A percentile compares a stretch with the other conserved stretches of the same genome.
Conservation (phyloP, 257 asterid species). For the Ligustrum vulgare region DNA sequence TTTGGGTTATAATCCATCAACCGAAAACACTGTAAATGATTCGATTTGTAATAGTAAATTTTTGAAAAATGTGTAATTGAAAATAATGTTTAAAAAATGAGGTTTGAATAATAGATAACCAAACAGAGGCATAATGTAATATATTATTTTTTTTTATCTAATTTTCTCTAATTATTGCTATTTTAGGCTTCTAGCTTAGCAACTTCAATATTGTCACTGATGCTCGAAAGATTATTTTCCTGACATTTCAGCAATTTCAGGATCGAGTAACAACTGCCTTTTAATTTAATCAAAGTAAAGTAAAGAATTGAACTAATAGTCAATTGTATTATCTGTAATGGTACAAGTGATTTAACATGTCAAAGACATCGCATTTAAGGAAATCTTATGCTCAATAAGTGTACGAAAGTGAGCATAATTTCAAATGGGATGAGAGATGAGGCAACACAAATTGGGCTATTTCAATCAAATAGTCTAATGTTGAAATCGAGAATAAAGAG, state of each 20-base stretch:
- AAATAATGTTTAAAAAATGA: too few relatives aligned
- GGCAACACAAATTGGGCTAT: not conserved
- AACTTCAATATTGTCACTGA: not conserved
- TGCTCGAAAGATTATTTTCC: not conserved
- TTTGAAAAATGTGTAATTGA: too few relatives aligned
- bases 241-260: not conserved
- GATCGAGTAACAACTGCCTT: not conserved
- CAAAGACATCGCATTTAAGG: not conserved
- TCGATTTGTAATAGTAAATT: too few relatives aligned
- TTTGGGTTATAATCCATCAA: too few relatives aligned
- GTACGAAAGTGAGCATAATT: not conserved
- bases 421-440: not conserved
- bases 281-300: not conserved
- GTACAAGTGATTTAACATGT: not conserved
- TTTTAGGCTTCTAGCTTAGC: not conserved
- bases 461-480: too few relatives aligned
- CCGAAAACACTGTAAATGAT: too few relatives aligned
- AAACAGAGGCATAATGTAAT: too few relatives aligned
- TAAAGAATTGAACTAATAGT: not conserved
- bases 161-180: too few relatives aligned
- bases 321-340: too few relatives aligned
- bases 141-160: too few relatives aligned
- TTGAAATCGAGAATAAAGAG: not conserved
- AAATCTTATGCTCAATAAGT: not conserved
- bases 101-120: too few relatives aligned